A percentile compares a stretch with the other conserved stretches of the same genome.
Evolutionary conservation across 768 basidiomycete genomes (phyloP).

Genomic region (Boletus bicolor): DNA sequence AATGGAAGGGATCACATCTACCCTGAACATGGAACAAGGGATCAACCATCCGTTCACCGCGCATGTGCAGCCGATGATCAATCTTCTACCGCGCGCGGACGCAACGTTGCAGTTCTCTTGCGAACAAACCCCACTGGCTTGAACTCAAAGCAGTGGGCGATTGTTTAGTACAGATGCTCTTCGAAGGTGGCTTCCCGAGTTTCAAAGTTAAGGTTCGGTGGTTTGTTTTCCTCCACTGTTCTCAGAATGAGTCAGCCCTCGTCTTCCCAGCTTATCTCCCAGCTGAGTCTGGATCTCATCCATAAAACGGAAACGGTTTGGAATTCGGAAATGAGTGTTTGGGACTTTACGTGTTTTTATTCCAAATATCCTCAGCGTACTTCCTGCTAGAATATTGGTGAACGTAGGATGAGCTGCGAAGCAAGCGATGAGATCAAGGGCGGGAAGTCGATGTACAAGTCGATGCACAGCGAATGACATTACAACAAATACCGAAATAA

Average conservation of each 20-base stretch:
- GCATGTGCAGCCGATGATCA: constrained; percentile 23
- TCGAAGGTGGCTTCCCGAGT: constrained; percentile 3
- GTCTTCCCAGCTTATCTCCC: constrained; percentile 28
- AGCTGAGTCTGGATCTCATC: constrained; percentile 13
- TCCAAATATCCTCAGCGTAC: not conserved
- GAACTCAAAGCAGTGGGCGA: constrained; percentile 1
- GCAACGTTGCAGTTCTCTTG: constrained; percentile 23
- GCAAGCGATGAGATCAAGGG: constrained; percentile 9
- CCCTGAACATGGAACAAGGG: constrained; percentile 14
- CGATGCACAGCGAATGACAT: constrained; percentile 1
- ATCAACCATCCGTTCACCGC: constrained; percentile 9
- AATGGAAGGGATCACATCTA: constrained; percentile 18
- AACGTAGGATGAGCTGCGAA: constrained; percentile 6
- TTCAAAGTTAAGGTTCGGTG: constrained; percentile 16
- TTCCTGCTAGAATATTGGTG: not conserved
- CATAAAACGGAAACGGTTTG: constrained; percentile 4
- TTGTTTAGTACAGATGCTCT: not conserved
- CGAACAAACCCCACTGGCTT: constrained; percentile 8
- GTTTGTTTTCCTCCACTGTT: constrained; percentile 14
- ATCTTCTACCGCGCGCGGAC: constrained; percentile 23
- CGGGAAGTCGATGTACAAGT: constrained; percentile 9
- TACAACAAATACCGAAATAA: constrained; percentile 28
- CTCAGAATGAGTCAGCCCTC: not conserved
- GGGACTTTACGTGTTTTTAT: constrained; percentile 9
- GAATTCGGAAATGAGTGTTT: constrained; percentile 13